Conservation (phyloP, 768 basidiomycete species). For the Tulasnella sp. region DNA sequence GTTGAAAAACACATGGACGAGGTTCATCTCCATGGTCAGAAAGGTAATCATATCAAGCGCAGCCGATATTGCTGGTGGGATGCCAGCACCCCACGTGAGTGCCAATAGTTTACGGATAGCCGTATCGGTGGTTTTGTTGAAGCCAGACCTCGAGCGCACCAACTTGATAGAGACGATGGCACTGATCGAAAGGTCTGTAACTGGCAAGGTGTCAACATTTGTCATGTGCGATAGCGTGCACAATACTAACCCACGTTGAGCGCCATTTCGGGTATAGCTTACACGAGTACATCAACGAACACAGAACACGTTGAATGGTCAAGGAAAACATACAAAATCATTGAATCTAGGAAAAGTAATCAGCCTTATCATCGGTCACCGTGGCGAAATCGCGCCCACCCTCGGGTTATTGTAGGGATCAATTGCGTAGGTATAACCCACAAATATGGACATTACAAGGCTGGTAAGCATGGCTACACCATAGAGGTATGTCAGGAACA, state of each 20-base stretch:
- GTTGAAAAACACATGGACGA: constrained; percentile 6
- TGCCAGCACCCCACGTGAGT: background rate
- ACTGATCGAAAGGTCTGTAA: background rate
- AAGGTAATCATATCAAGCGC: background rate
- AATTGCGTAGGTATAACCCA: background rate
- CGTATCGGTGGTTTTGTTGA: background rate
- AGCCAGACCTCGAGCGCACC: background rate
- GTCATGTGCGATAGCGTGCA: background rate
- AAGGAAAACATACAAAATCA: background rate
- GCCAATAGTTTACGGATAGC: background rate
- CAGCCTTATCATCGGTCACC: background rate
- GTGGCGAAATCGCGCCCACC: background rate
- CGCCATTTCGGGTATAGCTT: background rate
- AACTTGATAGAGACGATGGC: background rate
- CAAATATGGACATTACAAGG: background rate
- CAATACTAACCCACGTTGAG: background rate
- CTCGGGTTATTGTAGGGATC: background rate
- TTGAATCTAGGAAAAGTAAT: background rate
- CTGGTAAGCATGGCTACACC: background rate
- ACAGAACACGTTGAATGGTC: background rate
- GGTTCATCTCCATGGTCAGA: background rate
- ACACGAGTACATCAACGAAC: background rate
- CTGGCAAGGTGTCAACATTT: background rate
- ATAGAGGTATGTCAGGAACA: background rate
- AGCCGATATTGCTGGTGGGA: constrained; percentile 1